phyloP scores from a whole-genome alignment of 495 filamentous ascomycete species.

The Aspergillus incahuasiensis region DNA sequence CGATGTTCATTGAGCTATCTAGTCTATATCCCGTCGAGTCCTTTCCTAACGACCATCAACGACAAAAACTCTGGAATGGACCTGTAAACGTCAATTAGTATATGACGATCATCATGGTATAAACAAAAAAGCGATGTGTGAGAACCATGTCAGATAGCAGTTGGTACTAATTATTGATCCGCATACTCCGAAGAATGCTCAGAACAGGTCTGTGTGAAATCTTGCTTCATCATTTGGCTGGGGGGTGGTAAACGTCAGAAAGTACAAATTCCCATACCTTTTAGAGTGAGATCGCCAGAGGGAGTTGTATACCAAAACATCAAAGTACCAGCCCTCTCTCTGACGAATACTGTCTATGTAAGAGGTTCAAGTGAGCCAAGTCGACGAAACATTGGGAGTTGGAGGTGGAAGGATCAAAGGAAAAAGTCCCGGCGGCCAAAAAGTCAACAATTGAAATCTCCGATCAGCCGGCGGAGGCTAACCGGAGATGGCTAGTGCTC shows the following conservation, averaged over 20 bases:
- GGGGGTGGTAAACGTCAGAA: not conserved
- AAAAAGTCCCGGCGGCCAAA: constrained; percentile 1
- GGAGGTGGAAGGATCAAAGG: not conserved
- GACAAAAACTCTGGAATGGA: not conserved
- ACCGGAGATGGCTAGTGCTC: constrained; percentile 4
- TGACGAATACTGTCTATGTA: too few relatives aligned
- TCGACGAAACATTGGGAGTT: too few relatives aligned
- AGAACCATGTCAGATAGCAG: constrained; percentile 45
- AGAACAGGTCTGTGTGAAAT: constrained; percentile 58
- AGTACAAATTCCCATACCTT: constrained; percentile 7
- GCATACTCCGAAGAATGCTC: constrained; percentile 34
- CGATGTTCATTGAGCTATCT: not conserved
- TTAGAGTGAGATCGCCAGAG: not conserved
- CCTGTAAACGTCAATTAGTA: not conserved
- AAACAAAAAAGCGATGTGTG: not conserved
- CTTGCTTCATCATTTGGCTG: constrained; percentile 46
- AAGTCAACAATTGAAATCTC: not conserved
- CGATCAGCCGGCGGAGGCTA: constrained; percentile 3
- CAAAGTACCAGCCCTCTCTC: too few relatives aligned
- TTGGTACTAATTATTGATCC: constrained; percentile 46
- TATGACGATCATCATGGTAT: not conserved
- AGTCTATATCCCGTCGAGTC: not conserved
- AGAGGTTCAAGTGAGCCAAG: too few relatives aligned
- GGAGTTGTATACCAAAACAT: too few relatives aligned
- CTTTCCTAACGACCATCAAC: not conserved